Base-by-base conservation (phyloP, 2,329 filamentous ascomycete species). In the Fusarium continuum region DNA sequence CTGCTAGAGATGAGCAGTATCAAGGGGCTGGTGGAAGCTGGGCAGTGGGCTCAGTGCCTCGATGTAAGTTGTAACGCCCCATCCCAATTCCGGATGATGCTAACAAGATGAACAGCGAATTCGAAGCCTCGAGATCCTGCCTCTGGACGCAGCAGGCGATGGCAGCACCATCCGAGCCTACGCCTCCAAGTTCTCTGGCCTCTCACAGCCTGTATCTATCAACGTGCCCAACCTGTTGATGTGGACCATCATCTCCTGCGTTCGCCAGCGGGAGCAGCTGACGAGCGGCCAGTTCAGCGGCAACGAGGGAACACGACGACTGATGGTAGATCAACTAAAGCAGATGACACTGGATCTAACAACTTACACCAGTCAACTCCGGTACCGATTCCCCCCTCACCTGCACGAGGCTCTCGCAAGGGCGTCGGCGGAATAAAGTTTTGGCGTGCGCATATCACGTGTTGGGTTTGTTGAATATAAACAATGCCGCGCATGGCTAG, bases 141-240 rank as follows among this genome's bases (percentile, higher is more conserved):
- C 94, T 1, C 83, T 97, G 39, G 83, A 88, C 44, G 89, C 91
- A 14, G 79, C 80, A 20, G 91, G 92, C 70, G 90, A 94, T 71
- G 87, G 95, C 55, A 85, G 87, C 70, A 85, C 83, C 43, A 94
- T 99, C 77, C 91, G 95, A 63, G 84, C 84, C 65, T 88, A 88
- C 59, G 93, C 94, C 2, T 88, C 91, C 70, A 89, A 88, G 61
- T 98, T 99, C 78, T 86, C 91, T 14, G 83, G 85, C 2, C 84
- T 96, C 34, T 86, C 92, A 5, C 87, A 92, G 67, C 87, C 93
- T 8, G 91, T 99, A 34, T 90, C 93, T 4, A 89, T 92, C 74
- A 96, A 95, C 72, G 88, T 97, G 69, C 94, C 94, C 16, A 92
- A 94, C 76, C 83, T 98, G 61, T 85, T 99, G 63, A 90, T 97